Base-by-base conservation (phyloP, 2,329 filamentous ascomycete genomes). In the Stagonosporopsis rhizophila region DNA sequence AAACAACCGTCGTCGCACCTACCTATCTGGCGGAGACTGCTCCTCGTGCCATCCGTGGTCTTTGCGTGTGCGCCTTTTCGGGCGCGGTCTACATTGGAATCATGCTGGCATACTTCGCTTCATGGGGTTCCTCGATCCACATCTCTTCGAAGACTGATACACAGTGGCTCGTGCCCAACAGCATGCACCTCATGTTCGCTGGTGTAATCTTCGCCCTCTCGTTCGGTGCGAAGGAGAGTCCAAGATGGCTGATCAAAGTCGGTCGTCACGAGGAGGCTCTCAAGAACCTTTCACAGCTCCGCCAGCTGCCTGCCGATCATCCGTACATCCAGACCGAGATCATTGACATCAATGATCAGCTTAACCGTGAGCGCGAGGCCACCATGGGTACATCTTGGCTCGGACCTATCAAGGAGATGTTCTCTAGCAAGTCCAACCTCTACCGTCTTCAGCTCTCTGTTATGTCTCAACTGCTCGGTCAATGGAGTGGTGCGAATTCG, bases 101-200 rank as follows among this genome's bases (percentile, higher is more conserved):
- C 59, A 89, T 93, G 66, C 80, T 93, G 50, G 89, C 88, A 8
- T 94, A 92, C 77, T 93, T 92, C 67, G 85, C 88, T 56, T 89
- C 74, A 4, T 83, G 78, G 76, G 81, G 82, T 14, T 80, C 78
- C n/a, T 77, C 80, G 23, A 71, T 85, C 22, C 79, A 85, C 66
- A 80, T 83, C 61, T 79, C 80, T 17, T 70, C 78, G 39, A 71
- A 74, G 54, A 78, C 79, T n/a, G 68, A 71, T 19, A 64, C 67
- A 6, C 71, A 76, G 51, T 81, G 83, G 84, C 81, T 89, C 39
- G 83, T 91, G 0, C 90, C 90, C 0, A 91, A 89, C 38, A 87
- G 86, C 63, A 79, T 93, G 54, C 90, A 94, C 71, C 80, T 94
- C 73, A 92, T 92, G 69, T 92, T 93, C 68, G 87, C 89, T 2